phyloP scores from a whole-genome alignment of 2,329 filamentous ascomycete genomes.

The Thelonectria olida region DNA sequence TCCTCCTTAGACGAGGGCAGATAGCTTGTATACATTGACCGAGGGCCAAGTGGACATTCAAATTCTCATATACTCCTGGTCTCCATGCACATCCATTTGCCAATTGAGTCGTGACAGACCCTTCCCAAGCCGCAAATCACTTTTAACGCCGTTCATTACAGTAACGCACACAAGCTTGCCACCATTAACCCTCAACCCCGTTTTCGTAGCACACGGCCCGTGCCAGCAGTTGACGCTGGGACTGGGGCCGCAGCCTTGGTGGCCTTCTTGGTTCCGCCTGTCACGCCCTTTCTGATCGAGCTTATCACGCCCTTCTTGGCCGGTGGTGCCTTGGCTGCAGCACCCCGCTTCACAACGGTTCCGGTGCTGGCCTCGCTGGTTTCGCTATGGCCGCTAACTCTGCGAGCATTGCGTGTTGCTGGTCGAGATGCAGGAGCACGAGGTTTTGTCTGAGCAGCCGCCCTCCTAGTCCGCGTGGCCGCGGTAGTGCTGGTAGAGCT shows the following conservation, averaged over 20 bases:
- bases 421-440: slow-evolving; percentile 48
- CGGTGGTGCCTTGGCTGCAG: slow-evolving; percentile 48
- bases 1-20: slow-evolving; percentile 27
- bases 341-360: slow-evolving; percentile 69
- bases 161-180: slow-evolving; percentile 7
- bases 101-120: slow-evolving; percentile 23
- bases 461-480: slow-evolving; percentile 45
- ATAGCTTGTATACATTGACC: slow-evolving; percentile 32
- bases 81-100: slow-evolving; percentile 22
- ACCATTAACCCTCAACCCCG: slow-evolving; percentile 48
- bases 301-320: slow-evolving; percentile 63
- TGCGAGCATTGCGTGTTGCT: slow-evolving; percentile 59
- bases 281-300: slow-evolving; percentile 62
- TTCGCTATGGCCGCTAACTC: slow-evolving; percentile 69
- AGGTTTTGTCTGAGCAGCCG: slow-evolving; percentile 48
- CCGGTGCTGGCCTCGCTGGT: slow-evolving; percentile 71
- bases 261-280: slow-evolving; percentile 57
- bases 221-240: slow-evolving; percentile 53
- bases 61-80: slow-evolving; percentile 32
- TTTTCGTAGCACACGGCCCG: slow-evolving; percentile 65
- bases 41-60: slow-evolving; percentile 24
- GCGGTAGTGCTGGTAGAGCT: slow-evolving; percentile 50
- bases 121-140: slow-evolving; percentile 24
- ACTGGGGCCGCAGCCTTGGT: slow-evolving; percentile 52
- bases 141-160: slow-evolving; percentile 34